Conservation (phyloP, 495 filamentous ascomycete genomes). For the Pseudevernia furfuracea region DNA sequence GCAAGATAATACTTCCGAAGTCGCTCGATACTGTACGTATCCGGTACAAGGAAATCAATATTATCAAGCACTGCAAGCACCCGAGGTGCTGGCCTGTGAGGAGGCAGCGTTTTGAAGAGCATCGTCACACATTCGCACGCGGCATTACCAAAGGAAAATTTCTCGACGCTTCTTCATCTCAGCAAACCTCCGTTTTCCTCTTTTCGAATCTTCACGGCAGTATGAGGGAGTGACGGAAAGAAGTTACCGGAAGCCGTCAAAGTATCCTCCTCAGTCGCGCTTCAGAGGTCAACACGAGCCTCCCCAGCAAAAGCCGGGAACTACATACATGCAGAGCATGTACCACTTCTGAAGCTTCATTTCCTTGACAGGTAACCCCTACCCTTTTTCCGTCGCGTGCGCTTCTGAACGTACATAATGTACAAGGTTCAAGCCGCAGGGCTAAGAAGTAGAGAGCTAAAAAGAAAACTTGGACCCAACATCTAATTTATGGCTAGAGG, state of each 20-base stretch:
- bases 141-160: background rate
- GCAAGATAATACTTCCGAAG: background rate
- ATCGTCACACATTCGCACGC: background rate
- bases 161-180: background rate
- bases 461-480: constrained; percentile 1
- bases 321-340: constrained; percentile 8
- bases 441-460: background rate
- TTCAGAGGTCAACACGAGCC: constrained; percentile 3
- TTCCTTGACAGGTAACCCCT: constrained; percentile 1
- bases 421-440: constrained; percentile 18
- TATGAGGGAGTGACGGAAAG: background rate
- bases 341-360: too few species aligned
- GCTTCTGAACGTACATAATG: constrained; percentile 13
- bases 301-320: background rate
- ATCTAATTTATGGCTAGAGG: background rate
- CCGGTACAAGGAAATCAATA: background rate
- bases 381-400: constrained; percentile 15
- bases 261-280: constrained; percentile 1
- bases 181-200: background rate
- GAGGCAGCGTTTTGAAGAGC: background rate
- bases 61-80: background rate
- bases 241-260: background rate
- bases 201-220: background rate
- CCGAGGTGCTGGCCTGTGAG: background rate
- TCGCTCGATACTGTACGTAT: background rate